phyloP scores from a whole-genome alignment of 768 basidiomycete species.

The Hygrophorus russula region DNA sequence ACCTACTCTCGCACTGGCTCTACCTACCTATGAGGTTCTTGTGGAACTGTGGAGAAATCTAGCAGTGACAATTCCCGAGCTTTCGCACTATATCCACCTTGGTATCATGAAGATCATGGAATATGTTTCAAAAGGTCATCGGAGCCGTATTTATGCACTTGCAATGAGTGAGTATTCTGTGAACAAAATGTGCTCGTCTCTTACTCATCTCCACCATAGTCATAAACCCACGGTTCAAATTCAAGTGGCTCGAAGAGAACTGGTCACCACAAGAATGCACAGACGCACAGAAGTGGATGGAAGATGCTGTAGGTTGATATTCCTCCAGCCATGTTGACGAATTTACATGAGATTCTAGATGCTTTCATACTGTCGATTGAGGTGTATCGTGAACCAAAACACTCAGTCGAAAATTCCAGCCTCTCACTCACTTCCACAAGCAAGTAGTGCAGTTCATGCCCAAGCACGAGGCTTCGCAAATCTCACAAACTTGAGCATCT shows the following conservation, averaged over 20 bases:
- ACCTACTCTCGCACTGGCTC: slow-evolving; percentile 20
- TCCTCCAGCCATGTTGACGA: neutral
- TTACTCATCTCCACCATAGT: slow-evolving; percentile 7
- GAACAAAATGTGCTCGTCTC: neutral
- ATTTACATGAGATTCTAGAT: slow-evolving; percentile 3
- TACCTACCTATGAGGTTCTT: slow-evolving; percentile 22
- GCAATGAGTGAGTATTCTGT: slow-evolving; percentile 17
- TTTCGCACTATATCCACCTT: slow-evolving; percentile 16
- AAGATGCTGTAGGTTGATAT: slow-evolving; percentile 11
- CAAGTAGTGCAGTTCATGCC: neutral
- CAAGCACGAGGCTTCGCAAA: slow-evolving; percentile 1
- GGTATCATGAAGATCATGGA: slow-evolving; percentile 21
- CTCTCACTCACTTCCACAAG: neutral
- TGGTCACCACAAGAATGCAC: slow-evolving; percentile 7
- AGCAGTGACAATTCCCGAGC: slow-evolving; percentile 11
- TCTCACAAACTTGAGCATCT: neutral
- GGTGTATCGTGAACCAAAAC: neutral
- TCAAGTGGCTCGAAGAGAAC: slow-evolving; percentile 11
- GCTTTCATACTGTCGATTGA: neutral
- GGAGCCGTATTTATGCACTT: slow-evolving; percentile 18
- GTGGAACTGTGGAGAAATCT: slow-evolving; percentile 10
- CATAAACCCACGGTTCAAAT: slow-evolving; percentile 13
- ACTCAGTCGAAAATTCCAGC: neutral
- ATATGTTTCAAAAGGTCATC: slow-evolving; percentile 15
- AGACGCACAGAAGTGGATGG: slow-evolving; percentile 11